These are phyloP conservation scores for Globisporangium iwayamae DNA, from an alignment of 352 stramenopile genomes.

Conservation along the genomic window DNA sequence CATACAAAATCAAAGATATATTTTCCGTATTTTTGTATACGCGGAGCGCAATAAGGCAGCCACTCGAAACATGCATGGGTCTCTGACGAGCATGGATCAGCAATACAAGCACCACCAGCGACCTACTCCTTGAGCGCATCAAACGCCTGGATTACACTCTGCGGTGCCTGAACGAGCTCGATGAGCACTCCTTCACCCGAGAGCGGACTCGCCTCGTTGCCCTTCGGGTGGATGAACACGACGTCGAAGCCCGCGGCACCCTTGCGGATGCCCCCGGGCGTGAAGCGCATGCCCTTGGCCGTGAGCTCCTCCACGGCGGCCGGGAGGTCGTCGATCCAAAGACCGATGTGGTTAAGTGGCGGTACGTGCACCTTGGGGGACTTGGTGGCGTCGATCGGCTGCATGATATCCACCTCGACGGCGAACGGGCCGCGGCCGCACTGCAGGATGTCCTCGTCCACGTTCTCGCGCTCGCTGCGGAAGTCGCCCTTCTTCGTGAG, in stretches of 20 bases:
- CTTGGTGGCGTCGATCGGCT: conserved; percentile 93
- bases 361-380: conserved; percentile 94
- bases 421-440: conserved; percentile 89
- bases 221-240: conserved; percentile 98
- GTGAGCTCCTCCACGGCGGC: conserved; percentile 91
- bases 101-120: too few species aligned
- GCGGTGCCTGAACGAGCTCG: conserved; percentile 95
- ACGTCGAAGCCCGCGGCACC: conserved; percentile 96
- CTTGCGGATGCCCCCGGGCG: conserved; percentile 95
- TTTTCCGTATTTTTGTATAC: too few species aligned
- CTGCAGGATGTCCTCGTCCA: conserved; percentile 97
- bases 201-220: conserved; percentile 90
- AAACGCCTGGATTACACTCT: conserved; percentile 88
- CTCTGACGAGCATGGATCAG: too few species aligned
- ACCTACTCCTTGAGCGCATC: conserved; percentile 38
- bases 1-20: too few species aligned
- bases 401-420: conserved; percentile 99
- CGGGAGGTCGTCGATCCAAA: conserved; percentile 96
- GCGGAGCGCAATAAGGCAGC: too few species aligned
- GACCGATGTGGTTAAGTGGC: conserved; percentile 97
- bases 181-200: conserved; percentile 95
- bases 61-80: too few species aligned
- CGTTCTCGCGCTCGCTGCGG: conserved; percentile 93
- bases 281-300: conserved; percentile 93
- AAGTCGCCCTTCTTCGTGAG: conserved; percentile 66